A percentile compares a stretch with the other conserved stretches of the same genome.
phyloP scores from a whole-genome alignment of 2,329 filamentous ascomycete species.

The Colletotrichum eremochloae region DNA sequence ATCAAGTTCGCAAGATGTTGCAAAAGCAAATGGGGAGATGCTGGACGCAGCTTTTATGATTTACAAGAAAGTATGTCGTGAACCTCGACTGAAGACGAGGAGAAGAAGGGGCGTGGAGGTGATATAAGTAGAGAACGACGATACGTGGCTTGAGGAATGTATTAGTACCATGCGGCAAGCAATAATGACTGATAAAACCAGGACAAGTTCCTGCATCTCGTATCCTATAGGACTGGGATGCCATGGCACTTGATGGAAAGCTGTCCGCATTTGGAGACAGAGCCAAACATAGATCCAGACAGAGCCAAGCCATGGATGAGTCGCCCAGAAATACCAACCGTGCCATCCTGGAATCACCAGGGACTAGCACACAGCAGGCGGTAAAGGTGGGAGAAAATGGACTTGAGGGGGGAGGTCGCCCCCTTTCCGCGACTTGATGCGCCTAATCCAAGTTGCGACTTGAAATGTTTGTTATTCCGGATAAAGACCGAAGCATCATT shows the following conservation, averaged over 20 bases:
- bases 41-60: background rate
- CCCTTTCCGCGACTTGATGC: background rate
- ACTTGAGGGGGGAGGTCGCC: background rate
- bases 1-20: constrained; percentile 15
- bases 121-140: constrained; percentile 29
- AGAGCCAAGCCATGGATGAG: constrained; percentile 31
- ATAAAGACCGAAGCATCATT: background rate
- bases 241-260: constrained; percentile 6
- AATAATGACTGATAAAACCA: background rate
- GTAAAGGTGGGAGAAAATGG: background rate
- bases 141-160: background rate
- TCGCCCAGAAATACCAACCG: constrained; percentile 9
- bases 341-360: constrained; percentile 21
- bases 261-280: constrained; percentile 25
- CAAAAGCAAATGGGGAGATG: background rate
- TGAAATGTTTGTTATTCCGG: background rate
- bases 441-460: constrained; percentile 3
- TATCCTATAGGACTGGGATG: background rate
- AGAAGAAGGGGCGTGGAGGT: background rate
- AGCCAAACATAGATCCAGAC: constrained; percentile 32
- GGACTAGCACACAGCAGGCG: background rate
- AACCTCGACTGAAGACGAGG: background rate
- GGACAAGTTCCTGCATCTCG: background rate
- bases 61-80: background rate
- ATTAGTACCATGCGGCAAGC: background rate